Evolutionary conservation across 306 rosid genomes (phyloP), one percentile per base, ranked within the genome.

Genomic region (Bauhinia variegata): DNA sequence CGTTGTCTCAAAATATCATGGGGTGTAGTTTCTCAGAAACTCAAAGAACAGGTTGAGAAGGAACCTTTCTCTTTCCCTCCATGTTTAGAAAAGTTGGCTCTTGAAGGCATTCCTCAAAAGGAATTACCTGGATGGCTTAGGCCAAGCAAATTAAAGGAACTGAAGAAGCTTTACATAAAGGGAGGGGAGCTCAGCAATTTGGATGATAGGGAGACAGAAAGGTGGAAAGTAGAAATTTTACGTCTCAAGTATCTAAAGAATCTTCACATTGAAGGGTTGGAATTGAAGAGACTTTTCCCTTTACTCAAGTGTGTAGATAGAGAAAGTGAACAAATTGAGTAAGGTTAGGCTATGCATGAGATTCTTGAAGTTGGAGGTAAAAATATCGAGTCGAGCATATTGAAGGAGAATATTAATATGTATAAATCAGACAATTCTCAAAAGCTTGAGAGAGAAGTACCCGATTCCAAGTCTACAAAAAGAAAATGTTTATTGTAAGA

Each of bases 1-100:
- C 37, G 15, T 18, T 36, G 13, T 33, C 66, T 76, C 6, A 55
- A 60, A 31, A 11, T 76, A 15, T 62, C 76, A 4, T 76, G 76
- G 80, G 80, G 41, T 5, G 41, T 36, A 36, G 41, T 36, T 3
- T 36, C 41, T 36, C 28, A 23, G 41, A 5, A 36, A 36, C 32
- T 10, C 1, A 12, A 11, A 31, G 8, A 56, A 15, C 0, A 49
- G 11, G 28, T 49, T n/a, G 2, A 2, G 30, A 9, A 49, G 48
- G 4, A 42, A 18, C 0, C 5, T 56, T 7, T 32, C 28, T n/a
- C 11, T 11, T 50, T 65, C 17, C 70, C 70, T 7, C 4, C 47
- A 34, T 0, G 0, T 5, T 49, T 65, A 0, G 12, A 48, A 5
- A 60, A 39, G 41, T 30, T 60, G 17, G 37, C 13, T 41, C 67